Base-by-base conservation (phyloP, 352 stramenopile genomes). In the Phytopythium chamaehyphon region DNA sequence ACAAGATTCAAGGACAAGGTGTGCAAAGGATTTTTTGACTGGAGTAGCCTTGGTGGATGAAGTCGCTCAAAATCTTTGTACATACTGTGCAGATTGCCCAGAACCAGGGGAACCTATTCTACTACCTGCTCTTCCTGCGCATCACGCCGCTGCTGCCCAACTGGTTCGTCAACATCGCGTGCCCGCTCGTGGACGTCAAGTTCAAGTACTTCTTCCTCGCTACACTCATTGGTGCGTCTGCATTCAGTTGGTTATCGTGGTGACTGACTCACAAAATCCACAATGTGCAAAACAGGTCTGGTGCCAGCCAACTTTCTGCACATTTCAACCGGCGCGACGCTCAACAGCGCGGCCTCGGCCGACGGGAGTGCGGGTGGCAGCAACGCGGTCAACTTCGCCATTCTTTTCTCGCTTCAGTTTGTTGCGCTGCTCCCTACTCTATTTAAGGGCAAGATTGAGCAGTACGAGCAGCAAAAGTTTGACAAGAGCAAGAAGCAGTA, bases 91-190 rank as follows among this genome's bases (percentile, higher is more conserved):
- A 84, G 72, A 91, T 96, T 38, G 71, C 73, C 12, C 76, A 90
- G 47, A 95, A 96, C 62, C 76, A 84, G 46, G 52, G 61, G 38
- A 95, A 95, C 49, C 42, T 96, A 26, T 90, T 96, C 43, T 96
- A 92, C 66, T 96, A 96, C 60, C 53, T 96, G 55, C 63, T 96
- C n/a, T 96, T 96, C 56, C 67, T 96, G 38, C 74, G 86, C 19
- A 88, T 96, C 57, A 96, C 86, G 22, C 86, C 86, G 21, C 48
- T 96, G 37, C 56, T 96, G 49, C 86, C 86, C 15, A 96, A 96
- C 65, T 96, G 86, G 86, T 94, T 94, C 47, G 83, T 96, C 54
- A 96, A 96, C 55, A 88, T 96, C 36, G 83, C 83, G 23, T 92
- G 78, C 33, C 86, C 86, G 33, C 66, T 96, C 1, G 86, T 96